Conservation (phyloP, 1,284 basidiomycete genomes). For the Microbotryum silenes-acaulis region DNA sequence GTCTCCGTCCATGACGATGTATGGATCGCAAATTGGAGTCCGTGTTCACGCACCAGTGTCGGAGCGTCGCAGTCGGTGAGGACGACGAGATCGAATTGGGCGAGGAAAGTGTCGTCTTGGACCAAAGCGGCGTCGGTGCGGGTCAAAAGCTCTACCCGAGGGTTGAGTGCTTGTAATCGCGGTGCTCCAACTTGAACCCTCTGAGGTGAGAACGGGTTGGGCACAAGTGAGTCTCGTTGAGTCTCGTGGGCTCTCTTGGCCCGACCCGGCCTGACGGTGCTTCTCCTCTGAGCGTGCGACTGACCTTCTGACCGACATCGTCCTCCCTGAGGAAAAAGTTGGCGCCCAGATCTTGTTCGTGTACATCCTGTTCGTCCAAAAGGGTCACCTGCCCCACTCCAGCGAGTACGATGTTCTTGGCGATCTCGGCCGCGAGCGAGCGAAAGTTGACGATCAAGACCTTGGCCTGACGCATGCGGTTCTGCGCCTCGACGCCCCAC, state of each 20-base stretch:
- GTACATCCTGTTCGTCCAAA: constrained; percentile 47
- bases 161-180: constrained; percentile 81
- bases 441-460: constrained; percentile 72
- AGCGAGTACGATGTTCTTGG: constrained; percentile 73
- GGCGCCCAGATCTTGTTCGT: constrained; percentile 70
- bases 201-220: constrained; percentile 46
- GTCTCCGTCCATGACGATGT: neutral
- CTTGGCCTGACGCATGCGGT: constrained; percentile 90
- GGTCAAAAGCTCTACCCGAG: constrained; percentile 73
- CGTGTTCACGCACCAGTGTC: constrained; percentile 54
- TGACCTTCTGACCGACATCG: constrained; percentile 79
- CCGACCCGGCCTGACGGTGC: neutral
- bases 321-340: constrained; percentile 91
- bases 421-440: constrained; percentile 85
- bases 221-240: neutral
- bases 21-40: neutral
- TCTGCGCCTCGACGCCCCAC: constrained; percentile 97
- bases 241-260: neutral
- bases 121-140: constrained; percentile 45
- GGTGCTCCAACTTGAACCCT: constrained; percentile 72
- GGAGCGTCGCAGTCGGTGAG: constrained; percentile 38
- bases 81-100: constrained; percentile 40
- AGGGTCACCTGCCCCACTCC: constrained; percentile 52
- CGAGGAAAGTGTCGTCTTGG: constrained; percentile 43
- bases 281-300: constrained; percentile 9